Evolutionary conservation across 1,284 basidiomycete species (phyloP), one percentile per base, ranked within the genome.

Genomic region (Cryptococcus deneoformans): DNA sequence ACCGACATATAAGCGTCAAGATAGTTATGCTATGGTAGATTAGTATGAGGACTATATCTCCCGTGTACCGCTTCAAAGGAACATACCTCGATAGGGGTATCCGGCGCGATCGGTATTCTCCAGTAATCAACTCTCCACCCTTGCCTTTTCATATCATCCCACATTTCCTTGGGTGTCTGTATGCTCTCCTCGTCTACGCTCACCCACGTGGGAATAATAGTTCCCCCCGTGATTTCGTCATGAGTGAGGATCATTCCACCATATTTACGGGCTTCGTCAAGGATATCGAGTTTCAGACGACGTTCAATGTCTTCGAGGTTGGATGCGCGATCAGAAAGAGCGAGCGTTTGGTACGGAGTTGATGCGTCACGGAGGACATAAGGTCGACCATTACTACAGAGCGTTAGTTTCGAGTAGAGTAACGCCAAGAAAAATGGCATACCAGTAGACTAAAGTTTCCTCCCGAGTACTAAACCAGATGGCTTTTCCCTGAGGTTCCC

Each of bases 301-400:
- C 83, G 81, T 79, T 99, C 96, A 61, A 99, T 98, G 3, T 87
- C 93, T 75, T 99, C 96, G 9, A 99, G 81, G 71, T 96, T 97
- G 75, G 92, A 88, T 0, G 94, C 90, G 42, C 96, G 85, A 74
- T 96, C 92, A 14, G 92, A 95, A 44, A 98, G 79, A 14, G 86
- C 82, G 56, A 98, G 82, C 0, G 88, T 90, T 52, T 85, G 83
- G 57, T 89, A 84, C 1, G 96, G 95, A 57, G 88, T 86, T 11
- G 90, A 85, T 0, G 90, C 86, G 74, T 99, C 95, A 50, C 96
- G 84, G n/a, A 99, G 82, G 11, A 99, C 95, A 69, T 96, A 99
- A 0, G 96, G 93, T 36, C 93, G 74, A 10, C 92, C 92, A 53
- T 91, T 93, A 59, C 98, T 94, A 70, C 14, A 14, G 7, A 14